Evolutionary conservation across 805 yeast species (phyloP).

Genomic region (Metschnikowia henanensis): DNA sequence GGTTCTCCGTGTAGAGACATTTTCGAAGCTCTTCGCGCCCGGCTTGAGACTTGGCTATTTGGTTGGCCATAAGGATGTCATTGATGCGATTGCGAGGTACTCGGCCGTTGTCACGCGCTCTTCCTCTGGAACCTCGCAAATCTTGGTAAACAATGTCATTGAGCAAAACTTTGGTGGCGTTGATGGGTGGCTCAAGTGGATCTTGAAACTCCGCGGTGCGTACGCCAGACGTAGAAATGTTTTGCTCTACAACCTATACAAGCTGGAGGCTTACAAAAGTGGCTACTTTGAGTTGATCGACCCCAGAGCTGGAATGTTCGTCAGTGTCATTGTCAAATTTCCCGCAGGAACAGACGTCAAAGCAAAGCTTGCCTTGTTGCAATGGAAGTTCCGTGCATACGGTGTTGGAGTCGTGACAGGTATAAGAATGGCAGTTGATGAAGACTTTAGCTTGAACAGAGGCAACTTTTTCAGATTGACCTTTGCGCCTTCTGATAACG

Average conservation of each 20-base stretch:
- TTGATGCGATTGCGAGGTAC: constrained; percentile 16
- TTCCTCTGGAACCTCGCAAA: constrained; percentile 20
- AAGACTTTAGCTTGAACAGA: constrained; percentile 13
- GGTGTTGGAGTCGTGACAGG: constrained; percentile 17
- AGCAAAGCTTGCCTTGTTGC: constrained; percentile 11
- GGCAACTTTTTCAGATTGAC: constrained; percentile 19
- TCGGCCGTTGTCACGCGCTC: constrained; percentile 20
- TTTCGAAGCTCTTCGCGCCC: constrained; percentile 22
- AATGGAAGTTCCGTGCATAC: constrained; percentile 17
- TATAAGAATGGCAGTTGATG: constrained; percentile 22
- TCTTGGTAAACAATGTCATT: constrained; percentile 18
- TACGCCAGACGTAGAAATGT: constrained; percentile 46
- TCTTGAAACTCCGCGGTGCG: constrained; percentile 45
- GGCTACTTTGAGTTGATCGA: constrained; percentile 23
- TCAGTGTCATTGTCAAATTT: constrained; percentile 14
- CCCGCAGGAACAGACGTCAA: constrained; percentile 13
- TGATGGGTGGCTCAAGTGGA: constrained; percentile 49
- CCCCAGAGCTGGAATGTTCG: constrained; percentile 28
- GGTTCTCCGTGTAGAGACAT: constrained; percentile 21
- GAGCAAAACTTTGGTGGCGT: constrained; percentile 20
- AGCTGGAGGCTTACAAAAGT: constrained; percentile 22
- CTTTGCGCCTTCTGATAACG: constrained; percentile 29
- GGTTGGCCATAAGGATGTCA: constrained; percentile 19
- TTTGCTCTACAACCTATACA: constrained; percentile 17
- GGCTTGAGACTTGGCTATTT: constrained; percentile 21